Evolutionary conservation across 208 protist species (phyloP).

Genomic region (Herpetomonas samuelpessoai): DNA sequence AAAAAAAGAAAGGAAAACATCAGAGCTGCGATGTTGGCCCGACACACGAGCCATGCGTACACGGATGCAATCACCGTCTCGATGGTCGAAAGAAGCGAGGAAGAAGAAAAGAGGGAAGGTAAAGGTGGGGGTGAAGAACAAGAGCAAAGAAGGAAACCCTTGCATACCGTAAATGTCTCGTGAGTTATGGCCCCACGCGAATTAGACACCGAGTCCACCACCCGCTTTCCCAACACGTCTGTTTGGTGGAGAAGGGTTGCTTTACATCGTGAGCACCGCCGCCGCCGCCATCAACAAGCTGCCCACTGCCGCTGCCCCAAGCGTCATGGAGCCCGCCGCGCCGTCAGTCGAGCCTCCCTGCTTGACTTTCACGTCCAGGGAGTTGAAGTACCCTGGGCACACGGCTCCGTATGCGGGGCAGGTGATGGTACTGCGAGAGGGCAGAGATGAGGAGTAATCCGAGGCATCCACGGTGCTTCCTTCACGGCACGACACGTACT

Average conservation of each 20-base stretch:
- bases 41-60: background rate
- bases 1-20: background rate
- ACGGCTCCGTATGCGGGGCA: slow-evolving; percentile 2
- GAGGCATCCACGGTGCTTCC: background rate
- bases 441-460: background rate
- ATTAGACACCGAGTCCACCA: no score
- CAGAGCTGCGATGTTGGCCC: background rate
- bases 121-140: background rate
- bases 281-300: background rate
- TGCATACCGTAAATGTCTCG: no score
- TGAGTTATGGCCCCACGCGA: no score
- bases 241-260: background rate
- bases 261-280: background rate
- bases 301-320: background rate
- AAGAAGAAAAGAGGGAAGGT: background rate
- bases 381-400: background rate
- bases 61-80: background rate
- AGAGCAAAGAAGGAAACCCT: background rate
- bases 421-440: slow-evolving; percentile 3
- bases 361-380: background rate
- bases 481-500: slow-evolving; percentile 5
- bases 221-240: no score
- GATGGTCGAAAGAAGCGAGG: background rate
- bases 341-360: background rate
- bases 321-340: background rate